These are phyloP conservation scores for Porcisia deanei DNA, from an alignment of 208 protist species.

Conservation along the genomic window DNA sequence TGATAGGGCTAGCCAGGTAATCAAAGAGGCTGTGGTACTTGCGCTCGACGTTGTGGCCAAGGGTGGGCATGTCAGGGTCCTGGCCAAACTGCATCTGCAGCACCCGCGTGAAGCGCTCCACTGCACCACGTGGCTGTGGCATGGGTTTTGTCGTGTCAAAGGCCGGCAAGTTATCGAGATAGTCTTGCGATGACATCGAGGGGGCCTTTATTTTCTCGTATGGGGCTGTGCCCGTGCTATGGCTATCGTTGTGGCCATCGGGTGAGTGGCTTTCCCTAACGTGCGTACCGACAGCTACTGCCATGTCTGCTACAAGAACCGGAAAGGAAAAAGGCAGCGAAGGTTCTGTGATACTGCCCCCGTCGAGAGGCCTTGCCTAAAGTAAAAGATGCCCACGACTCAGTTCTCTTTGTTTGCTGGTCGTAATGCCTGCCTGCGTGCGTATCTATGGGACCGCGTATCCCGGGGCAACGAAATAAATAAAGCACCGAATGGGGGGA, in stretches of 20 bases:
- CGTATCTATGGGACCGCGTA: not conserved
- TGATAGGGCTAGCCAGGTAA: conserved; percentile 58
- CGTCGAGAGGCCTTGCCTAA: not conserved
- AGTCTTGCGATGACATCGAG: conserved; percentile 64
- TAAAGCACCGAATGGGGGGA: not conserved
- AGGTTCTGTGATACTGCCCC: not conserved
- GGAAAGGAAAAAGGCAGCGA: not conserved
- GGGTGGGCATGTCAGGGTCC: conserved; percentile 65
- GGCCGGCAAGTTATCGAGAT: conserved; percentile 63
- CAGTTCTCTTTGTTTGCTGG: not conserved
- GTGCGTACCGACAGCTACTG: not conserved
- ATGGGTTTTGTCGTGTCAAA: conserved; percentile 52
- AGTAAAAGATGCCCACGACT: not conserved
- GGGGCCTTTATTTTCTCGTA: conserved; percentile 43
- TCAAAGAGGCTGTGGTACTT: conserved; percentile 61
- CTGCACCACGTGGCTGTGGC: conserved; percentile 43
- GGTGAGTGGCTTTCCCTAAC: conserved; percentile 15
- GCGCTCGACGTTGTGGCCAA: conserved; percentile 47
- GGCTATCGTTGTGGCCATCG: conserved; percentile 15
- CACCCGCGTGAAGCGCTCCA: conserved; percentile 56
- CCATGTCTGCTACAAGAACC: not conserved
- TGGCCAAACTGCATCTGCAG: conserved; percentile 65
- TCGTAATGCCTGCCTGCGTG: not conserved
- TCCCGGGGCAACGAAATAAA: not conserved
- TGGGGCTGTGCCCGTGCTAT: conserved; percentile 10